Percentiles rank a stretch among this genome's conserved stretches.
phyloP scores from a whole-genome alignment of 495 filamentous ascomycete species.

The Diplogelasinospora grovesii region DNA sequence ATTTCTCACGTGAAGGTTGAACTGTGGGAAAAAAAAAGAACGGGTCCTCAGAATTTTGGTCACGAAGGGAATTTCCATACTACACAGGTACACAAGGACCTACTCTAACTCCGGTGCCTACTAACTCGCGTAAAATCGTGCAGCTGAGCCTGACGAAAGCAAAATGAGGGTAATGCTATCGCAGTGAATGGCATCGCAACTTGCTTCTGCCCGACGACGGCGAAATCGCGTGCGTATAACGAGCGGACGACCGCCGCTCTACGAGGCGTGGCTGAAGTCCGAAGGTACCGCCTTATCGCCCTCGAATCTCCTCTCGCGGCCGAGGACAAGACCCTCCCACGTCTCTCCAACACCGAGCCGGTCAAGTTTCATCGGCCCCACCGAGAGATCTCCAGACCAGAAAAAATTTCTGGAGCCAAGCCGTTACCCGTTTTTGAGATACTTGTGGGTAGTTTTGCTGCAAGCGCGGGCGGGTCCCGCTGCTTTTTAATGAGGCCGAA shows the following conservation, averaged over 20 bases:
- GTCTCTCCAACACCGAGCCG: conserved; percentile 11
- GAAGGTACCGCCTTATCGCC: conserved; percentile 28
- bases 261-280: conserved; percentile 1
- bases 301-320: conserved; percentile 28
- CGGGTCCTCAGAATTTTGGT: too few relatives aligned
- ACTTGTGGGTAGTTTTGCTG: neutral
- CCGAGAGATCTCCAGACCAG: conserved; percentile 27
- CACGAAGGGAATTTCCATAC: too few relatives aligned
- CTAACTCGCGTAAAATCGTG: too few relatives aligned
- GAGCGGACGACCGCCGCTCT: conserved; percentile 9
- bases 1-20: too few relatives aligned
- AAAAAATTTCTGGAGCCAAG: conserved; percentile 24
- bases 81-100: too few relatives aligned
- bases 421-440: neutral
- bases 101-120: too few relatives aligned
- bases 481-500: too few relatives aligned
- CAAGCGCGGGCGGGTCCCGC: neutral
- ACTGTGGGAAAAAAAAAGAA: too few relatives aligned
- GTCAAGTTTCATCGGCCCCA: conserved; percentile 19
- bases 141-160: too few relatives aligned
- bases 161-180: too few relatives aligned
- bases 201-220: too few relatives aligned
- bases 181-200: too few relatives aligned
- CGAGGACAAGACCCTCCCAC: conserved; percentile 11
- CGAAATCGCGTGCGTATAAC: neutral